phyloP scores from a whole-genome alignment of 2,329 filamentous ascomycete genomes.

The Talaromyces islandicus region DNA sequence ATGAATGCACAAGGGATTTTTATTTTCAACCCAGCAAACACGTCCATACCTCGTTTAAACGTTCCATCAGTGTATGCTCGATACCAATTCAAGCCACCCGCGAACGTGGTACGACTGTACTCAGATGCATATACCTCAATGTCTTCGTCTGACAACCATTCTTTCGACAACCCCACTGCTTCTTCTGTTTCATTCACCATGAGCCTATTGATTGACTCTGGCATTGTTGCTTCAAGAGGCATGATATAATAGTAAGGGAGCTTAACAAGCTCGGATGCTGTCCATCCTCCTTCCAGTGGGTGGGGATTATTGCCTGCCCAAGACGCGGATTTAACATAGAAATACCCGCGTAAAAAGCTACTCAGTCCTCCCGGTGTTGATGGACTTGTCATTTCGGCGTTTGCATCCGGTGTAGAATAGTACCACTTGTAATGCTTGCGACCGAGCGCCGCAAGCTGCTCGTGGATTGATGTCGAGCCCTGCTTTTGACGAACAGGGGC shows the following conservation, averaged over 20 bases:
- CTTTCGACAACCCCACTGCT: conserved; percentile 31
- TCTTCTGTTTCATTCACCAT: conserved; percentile 46
- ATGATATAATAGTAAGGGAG: conserved; percentile 67
- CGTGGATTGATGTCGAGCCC: conserved; percentile 38
- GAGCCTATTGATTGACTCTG: conserved; percentile 48
- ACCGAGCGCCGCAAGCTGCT: conserved; percentile 48
- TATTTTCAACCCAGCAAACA: conserved; percentile 57
- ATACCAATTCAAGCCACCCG: conserved; percentile 64
- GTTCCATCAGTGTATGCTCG: conserved; percentile 47
- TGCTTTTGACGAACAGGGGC: neutral
- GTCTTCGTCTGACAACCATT: conserved; percentile 55
- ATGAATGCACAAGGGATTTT: conserved; percentile 57
- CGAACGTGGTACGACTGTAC: conserved; percentile 58
- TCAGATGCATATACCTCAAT: conserved; percentile 56
- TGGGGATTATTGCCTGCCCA: conserved; percentile 52
- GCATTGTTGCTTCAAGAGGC: conserved; percentile 53
- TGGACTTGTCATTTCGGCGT: conserved; percentile 27
- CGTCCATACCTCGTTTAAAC: conserved; percentile 46
- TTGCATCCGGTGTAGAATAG: conserved; percentile 32
- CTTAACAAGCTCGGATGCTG: conserved; percentile 49
- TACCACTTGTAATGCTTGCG: conserved; percentile 66
- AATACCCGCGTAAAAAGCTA: conserved; percentile 59
- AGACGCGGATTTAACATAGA: conserved; percentile 61
- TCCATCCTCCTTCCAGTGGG: conserved; percentile 49
- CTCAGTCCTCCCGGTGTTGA: conserved; percentile 44